Conservation (phyloP, 495 filamentous ascomycete species). For the Astrothelium macrocarpum region DNA sequence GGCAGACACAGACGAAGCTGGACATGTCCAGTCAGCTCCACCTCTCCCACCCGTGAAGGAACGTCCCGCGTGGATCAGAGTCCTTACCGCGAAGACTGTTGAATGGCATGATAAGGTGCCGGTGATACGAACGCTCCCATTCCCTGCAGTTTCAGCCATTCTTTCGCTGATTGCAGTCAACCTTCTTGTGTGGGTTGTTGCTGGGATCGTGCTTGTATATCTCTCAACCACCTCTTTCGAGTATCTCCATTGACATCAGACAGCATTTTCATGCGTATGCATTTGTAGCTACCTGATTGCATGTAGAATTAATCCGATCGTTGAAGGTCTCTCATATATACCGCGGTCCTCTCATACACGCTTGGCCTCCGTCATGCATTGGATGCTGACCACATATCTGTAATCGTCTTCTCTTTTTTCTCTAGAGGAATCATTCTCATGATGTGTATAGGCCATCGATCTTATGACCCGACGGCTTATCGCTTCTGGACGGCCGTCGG, state of each 20-base stretch:
- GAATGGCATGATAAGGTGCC: slow-evolving; percentile 30
- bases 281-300: background rate
- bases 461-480: slow-evolving; percentile 89
- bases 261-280: slow-evolving; percentile 30
- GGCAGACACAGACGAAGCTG: background rate
- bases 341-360: slow-evolving; percentile 77
- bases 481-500: slow-evolving; percentile 73
- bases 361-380: slow-evolving; percentile 88
- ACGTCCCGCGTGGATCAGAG: background rate
- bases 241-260: background rate
- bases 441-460: slow-evolving; percentile 62
- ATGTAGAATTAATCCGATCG: background rate
- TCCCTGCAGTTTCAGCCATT: slow-evolving; percentile 59
- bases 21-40: background rate
- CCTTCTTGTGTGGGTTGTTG: slow-evolving; percentile 59
- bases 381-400: slow-evolving; percentile 91
- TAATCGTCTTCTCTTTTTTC: slow-evolving; percentile 20
- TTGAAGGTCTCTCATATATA: slow-evolving; percentile 54
- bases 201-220: slow-evolving; percentile 55
- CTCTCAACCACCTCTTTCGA: slow-evolving; percentile 11
- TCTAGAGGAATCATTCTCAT: background rate
- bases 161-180: slow-evolving; percentile 55
- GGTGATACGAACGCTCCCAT: slow-evolving; percentile 42
- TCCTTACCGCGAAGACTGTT: slow-evolving; percentile 18
- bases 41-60: background rate